Base-by-base conservation (phyloP, 2,329 filamentous ascomycete species). In the Aspergillus intermedius region DNA sequence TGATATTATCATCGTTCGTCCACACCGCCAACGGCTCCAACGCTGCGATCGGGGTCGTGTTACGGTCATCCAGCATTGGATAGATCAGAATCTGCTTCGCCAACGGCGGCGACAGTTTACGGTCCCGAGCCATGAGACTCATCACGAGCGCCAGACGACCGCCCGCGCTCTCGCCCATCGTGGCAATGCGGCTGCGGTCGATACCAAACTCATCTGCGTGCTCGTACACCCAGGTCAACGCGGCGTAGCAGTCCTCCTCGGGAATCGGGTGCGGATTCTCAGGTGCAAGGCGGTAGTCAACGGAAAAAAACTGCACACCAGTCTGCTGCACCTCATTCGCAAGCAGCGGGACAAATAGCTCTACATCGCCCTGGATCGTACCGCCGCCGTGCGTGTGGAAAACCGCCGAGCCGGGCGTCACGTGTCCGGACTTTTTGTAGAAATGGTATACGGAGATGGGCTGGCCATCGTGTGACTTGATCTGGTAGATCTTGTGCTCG, bases 1-100 rank as follows among this genome's bases (percentile, higher is more conserved):
- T 71, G 37, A 61, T 53, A 54, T 74, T 75, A 46, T 68, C 65
- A 37, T 60, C 63, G 4, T 56, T 54, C 2, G 56, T 60, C 71
- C 73, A 76, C 15, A 60, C 60, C 0, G 63, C 59, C 25, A 66
- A 61, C 3, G 57, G 55, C 21, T 64, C 62, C 43, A 69, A 64
- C 12, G 68, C 63, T 12, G 53, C 52, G n/a, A 61, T 60, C 4
- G 65, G 65, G 6, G 50, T 50, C n/a, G 51, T 59, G n/a, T 63
- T 60, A 39, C 62, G 67, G 42, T 77, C 71, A 54, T 77, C 74
- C 10, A 77, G 59, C 74, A 77, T 77, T 3, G 72, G 74, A 44
- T 72, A 72, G 42, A 73, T 60, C 9, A 77, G 64, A 41, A 77
- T 63, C 58, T 75, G 68, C 59, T 67, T 71, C 37, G 58, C 67